These are phyloP conservation scores for Ogataea populi-albae DNA, from an alignment of 805 yeast genomes.

Conservation along the genomic window DNA sequence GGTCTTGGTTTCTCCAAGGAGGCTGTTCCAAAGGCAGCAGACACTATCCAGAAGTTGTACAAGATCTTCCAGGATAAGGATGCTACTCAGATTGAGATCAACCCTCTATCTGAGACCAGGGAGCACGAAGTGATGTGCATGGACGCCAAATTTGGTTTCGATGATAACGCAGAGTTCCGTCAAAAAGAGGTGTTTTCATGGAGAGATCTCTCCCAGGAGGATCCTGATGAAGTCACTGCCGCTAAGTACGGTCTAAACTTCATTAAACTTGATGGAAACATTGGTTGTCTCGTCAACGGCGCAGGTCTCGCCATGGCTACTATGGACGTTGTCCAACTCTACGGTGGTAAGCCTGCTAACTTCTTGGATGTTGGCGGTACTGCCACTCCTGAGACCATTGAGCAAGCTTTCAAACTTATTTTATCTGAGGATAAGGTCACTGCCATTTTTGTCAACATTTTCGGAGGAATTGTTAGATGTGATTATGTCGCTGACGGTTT, in stretches of 20 bases:
- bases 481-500: conserved; percentile 98
- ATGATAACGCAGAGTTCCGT: conserved; percentile 93
- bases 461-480: conserved; percentile 99
- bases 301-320: conserved; percentile 99
- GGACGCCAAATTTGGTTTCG: conserved; percentile 99
- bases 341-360: conserved; percentile 99
- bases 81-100: conserved; percentile 97
- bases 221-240: conserved; percentile 94
- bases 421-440: conserved; percentile 84
- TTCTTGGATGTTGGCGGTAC: conserved; percentile 99
- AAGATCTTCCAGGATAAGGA: conserved; percentile 87
- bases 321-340: conserved; percentile 96
- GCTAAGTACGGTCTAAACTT: conserved; percentile 87
- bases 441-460: conserved; percentile 96
- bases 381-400: conserved; percentile 97
- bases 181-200: conserved; percentile 92
- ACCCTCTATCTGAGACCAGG: conserved; percentile 92
- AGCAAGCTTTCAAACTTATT: conserved; percentile 92
- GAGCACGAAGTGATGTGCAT: conserved; percentile 91
- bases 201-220: conserved; percentile 98
- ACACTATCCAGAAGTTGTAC: conserved; percentile 81
- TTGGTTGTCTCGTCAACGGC: conserved; percentile 98
- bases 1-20: conserved; percentile 76
- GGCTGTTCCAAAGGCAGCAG: conserved; percentile 84
- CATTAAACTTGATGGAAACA: conserved; percentile 97